Evolutionary conservation across 805 yeast genomes (phyloP).

Genomic region (Tetrapisispora phaffii): DNA sequence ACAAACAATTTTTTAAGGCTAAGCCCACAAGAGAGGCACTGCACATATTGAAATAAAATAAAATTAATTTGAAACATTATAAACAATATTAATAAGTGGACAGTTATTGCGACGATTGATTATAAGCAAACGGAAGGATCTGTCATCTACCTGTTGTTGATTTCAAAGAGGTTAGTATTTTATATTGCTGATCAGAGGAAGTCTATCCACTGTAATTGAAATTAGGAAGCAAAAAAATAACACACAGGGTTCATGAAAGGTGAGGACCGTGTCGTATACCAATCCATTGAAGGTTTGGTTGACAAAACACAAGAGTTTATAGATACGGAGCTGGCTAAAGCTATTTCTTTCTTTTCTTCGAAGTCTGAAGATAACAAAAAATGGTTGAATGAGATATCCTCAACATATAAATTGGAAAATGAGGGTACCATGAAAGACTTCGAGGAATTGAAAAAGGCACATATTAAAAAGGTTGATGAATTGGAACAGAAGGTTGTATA

Average conservation of each 20-base stretch:
- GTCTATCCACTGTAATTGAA: no score
- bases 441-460: constrained; percentile 20
- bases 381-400: constrained; percentile 16
- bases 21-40: no score
- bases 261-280: constrained; percentile 10
- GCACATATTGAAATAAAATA: no score
- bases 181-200: no score
- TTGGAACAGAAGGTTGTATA: constrained; percentile 32
- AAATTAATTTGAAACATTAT: no score
- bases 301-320: constrained; percentile 19
- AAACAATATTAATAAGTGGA: no score
- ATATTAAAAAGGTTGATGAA: constrained; percentile 14
- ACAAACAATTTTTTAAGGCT: no score
- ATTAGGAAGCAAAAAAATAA: no score
- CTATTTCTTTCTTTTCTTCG: constrained; percentile 19
- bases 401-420: constrained; percentile 16
- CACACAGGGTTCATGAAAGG: constrained; percentile 13
- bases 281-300: constrained; percentile 16
- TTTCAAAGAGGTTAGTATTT: no score
- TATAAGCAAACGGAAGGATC: no score
- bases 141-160: no score
- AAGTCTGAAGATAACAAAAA: constrained; percentile 16
- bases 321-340: constrained; percentile 21
- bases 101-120: no score
- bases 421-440: constrained; percentile 22